Evolutionary conservation across 305 asterid species (phyloP), one percentile per base, ranked within the genome.

Genomic region (Striga hermonthica): DNA sequence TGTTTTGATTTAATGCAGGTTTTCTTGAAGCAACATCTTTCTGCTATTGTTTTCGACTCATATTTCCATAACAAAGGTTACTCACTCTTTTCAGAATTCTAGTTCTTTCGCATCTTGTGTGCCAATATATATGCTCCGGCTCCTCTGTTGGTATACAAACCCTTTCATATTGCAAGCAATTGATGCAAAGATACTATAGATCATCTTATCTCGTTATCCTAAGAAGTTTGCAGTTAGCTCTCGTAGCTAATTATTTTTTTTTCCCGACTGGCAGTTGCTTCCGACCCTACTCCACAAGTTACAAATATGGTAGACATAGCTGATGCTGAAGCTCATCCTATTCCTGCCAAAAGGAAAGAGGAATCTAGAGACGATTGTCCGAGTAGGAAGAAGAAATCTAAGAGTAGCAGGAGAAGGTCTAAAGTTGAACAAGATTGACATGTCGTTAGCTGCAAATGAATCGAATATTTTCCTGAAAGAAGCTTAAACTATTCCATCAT

Each of bases 11-110:
- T 50, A 45, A 41, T 82, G 80, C 95, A 91, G 96, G 95, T 91
- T 76, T 91, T 85, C 88, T 77, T 91, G 65, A 91, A 91, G 88
- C 96, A 91, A 80, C 95, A 79, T 65, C 88, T 91, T 0, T 82
- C 69, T 0, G 49, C 67, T 69, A 90, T 87, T 28, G 96, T 83
- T 44, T 83, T 91, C 10, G 94, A 91, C 82, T 82, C 98, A 45
- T 81, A 91, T 70, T 86, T 82, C 56, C 61, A 62, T 34, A 52
- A 38, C 50, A 76, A 80, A 84, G 95, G 95, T 85, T 14, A 28
- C 47, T 43, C 28, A 1, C 40, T 37, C 57, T 8, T 54, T 38
- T n/a, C 35, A 44, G 3, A 4, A 16, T 22, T 55, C 38, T 8
- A 6, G 7, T 31, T 1, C 4, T 1, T n/a, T 10, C 7, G 10